These are phyloP conservation scores for Clonostachys chloroleuca DNA, from an alignment of 2,329 filamentous ascomycete genomes.

Conservation along the genomic window DNA sequence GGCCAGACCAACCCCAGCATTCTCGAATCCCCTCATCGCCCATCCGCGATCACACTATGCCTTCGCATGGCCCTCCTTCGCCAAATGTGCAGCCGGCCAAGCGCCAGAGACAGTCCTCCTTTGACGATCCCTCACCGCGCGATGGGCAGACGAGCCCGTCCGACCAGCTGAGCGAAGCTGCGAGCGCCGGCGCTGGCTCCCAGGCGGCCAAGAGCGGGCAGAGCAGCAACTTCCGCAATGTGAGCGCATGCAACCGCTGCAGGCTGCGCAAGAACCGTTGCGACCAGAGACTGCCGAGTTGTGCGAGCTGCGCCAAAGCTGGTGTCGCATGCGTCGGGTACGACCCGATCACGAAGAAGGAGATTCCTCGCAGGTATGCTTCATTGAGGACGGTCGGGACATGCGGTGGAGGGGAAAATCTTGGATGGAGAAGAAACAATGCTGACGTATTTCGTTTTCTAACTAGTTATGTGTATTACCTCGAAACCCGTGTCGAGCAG, in stretches of 20 bases:
- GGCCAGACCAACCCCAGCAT: slow-evolving; percentile 10
- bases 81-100: slow-evolving; percentile 49
- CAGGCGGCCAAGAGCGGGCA: slow-evolving; percentile 43
- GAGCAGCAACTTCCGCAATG: slow-evolving; percentile 73
- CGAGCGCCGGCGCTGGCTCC: slow-evolving; percentile 14
- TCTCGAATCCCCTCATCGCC: not conserved
- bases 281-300: slow-evolving; percentile 88
- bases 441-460: slow-evolving; percentile 8
- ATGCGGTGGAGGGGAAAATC: not conserved
- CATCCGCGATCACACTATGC: slow-evolving; percentile 14
- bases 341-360: slow-evolving; percentile 92
- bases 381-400: not conserved
- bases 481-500: slow-evolving; percentile 81
- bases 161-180: slow-evolving; percentile 25
- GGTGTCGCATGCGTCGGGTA: slow-evolving; percentile 88
- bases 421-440: not conserved
- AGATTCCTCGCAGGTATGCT: slow-evolving; percentile 86
- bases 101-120: slow-evolving; percentile 50
- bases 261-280: slow-evolving; percentile 90
- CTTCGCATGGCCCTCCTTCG: slow-evolving; percentile 45
- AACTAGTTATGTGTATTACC: slow-evolving; percentile 83
- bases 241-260: slow-evolving; percentile 92
- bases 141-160: slow-evolving; percentile 15
- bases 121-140: slow-evolving; percentile 33
- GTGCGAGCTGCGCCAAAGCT: slow-evolving; percentile 90